Base-by-base conservation (phyloP, 495 filamentous ascomycete genomes). In the Chaetomidium leptoderma region DNA sequence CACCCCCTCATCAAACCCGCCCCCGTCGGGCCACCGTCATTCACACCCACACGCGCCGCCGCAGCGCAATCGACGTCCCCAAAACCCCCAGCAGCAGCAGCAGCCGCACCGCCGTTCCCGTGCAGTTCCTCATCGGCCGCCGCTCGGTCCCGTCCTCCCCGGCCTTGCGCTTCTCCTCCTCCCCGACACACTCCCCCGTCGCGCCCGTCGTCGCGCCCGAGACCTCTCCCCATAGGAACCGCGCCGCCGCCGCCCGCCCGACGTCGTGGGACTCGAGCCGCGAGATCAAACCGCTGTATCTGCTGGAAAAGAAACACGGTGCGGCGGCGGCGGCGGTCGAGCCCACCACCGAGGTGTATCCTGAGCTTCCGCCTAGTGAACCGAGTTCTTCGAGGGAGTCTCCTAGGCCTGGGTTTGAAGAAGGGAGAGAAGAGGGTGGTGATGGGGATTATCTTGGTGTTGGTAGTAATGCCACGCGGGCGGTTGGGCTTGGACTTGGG, bases 51-150 rank as follows among this genome's bases (percentile, higher is more conserved):
- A 49, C 56, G 32, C 70, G 76, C 45, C 70, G 70, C 39, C 71
- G 71, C 29, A 74, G 69, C 60, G 57, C 60, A 8, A 40, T 66
- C 17, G 76, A 78, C 53, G 72, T 72, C 0, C 78, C 78, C 35
- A 76, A 61, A 37, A 62, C 74, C 0, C 79, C 78, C 24, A 81
- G 78, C 50, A 74, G 78, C 32, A 81, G 78, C 30, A 75, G 77
- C 24, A 81, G 78, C 50, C 75, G 78, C 32, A 81, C 78, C 30
- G 76, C 80, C 8, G 73, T 82, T 19, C 79, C 79, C 17, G 64
- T 80, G 29, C 66, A 74, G 53, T 79, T 83, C 40, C 69, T 72
- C 6, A 62, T 79, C 19, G 73, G 72, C 14, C 71, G 76, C 23
- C 70, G 69, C 50, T 76, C 74, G 51, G 70, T 64, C 3, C 76